Base-by-base conservation (phyloP, 176 grass and related monocot species). In the Alopecurus myosuroides region DNA sequence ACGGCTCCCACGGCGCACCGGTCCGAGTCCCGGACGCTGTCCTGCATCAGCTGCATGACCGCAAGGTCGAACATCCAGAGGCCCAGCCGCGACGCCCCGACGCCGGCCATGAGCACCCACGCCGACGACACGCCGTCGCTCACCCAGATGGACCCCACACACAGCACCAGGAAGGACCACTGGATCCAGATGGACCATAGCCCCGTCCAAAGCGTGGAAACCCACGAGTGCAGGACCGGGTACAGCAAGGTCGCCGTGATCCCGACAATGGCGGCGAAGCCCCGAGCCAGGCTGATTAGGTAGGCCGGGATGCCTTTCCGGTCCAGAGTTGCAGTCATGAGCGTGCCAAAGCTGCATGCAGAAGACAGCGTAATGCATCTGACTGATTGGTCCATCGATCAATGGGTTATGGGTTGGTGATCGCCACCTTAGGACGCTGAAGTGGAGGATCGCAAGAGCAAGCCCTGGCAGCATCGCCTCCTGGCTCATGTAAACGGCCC, bases 11-110 rank as follows among this genome's bases (percentile, higher is more conserved):
- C 95, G 5, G 91, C 81, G 81, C 92, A 97, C 70, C 95, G 86
- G 31, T 97, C 95, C 11, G 75, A 78, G 41, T 97, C 92, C 5
- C 84, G 61, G 30, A 64, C 29, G 7, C 18, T 18, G 29, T 64
- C 61, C 61, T 64, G 61, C 94, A 92, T 94, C 36, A 92, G 92
- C 69, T 94, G 94, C 31, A 89, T 92, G 4, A 94, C 92, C 58
- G 94, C 85, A 57, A 97, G 78, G 81, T 97, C 94, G 75, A 94
- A 97, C 92, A 97, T 94, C 94, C 94, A 97, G 28, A 97, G 82
- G 39, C 94, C 94, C 2, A 97, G 90, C 1, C 94, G 92, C 3
- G 95, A 97, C 50, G 88, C 88, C 0, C 86, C 88, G 29, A 97
- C 95, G 76, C 95, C 90, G 20, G 88, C 88, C 92, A 97, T 94